Conservation (phyloP, 2,329 filamentous ascomycete genomes). For the Neurospora sp. region DNA sequence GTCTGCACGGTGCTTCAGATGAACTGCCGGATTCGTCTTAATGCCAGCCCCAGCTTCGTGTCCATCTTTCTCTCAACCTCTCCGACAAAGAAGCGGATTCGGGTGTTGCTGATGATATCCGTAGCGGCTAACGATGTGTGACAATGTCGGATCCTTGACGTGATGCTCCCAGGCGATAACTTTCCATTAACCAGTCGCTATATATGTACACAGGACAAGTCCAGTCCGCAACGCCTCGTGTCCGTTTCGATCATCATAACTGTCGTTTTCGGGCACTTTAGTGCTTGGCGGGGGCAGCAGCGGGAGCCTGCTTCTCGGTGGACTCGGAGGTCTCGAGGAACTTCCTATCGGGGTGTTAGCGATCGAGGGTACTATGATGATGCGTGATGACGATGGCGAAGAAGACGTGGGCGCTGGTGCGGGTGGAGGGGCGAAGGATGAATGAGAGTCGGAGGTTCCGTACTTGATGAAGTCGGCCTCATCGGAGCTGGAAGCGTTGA, state of each 20-base stretch:
- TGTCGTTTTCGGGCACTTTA: conserved; percentile 19
- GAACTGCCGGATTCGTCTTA: neutral
- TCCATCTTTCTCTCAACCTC: neutral
- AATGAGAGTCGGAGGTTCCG: conserved; percentile 21
- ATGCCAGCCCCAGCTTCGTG: neutral
- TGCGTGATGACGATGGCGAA: neutral
- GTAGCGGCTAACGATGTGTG: neutral
- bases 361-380: neutral
- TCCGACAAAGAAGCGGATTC: neutral
- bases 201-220: conserved; percentile 20
- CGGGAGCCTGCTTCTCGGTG: conserved; percentile 28
- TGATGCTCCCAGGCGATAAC: neutral
- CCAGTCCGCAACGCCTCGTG: conserved; percentile 5
- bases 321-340: conserved; percentile 35
- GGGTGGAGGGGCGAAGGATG: neutral
- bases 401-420: neutral
- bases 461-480: conserved; percentile 58
- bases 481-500: conserved; percentile 52
- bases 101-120: neutral
- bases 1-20: neutral
- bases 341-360: conserved; percentile 27
- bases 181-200: conserved; percentile 16
- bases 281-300: conserved; percentile 24
- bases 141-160: neutral
- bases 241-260: conserved; percentile 1